These are phyloP conservation scores for Candolleomyces eurysporus DNA, from an alignment of 768 basidiomycete genomes.

Conservation along the genomic window DNA sequence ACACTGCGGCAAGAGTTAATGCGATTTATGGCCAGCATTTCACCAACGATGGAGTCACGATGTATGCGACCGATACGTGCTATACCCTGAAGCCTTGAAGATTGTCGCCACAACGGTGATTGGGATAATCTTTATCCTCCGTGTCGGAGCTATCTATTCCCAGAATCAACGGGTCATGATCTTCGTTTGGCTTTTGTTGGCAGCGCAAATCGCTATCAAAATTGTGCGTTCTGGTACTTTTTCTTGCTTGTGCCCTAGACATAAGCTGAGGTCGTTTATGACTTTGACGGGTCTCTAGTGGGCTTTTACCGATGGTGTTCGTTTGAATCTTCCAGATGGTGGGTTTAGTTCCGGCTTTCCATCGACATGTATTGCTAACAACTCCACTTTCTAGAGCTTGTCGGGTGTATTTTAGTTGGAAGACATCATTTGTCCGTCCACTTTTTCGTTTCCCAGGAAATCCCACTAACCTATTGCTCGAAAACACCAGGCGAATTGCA, in stretches of 20 bases:
- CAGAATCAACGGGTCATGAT: slow-evolving; percentile 17
- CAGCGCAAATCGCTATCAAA: slow-evolving; percentile 27
- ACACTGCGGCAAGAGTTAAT: neutral
- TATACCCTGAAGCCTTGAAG: slow-evolving; percentile 35
- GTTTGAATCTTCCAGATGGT: slow-evolving; percentile 29
- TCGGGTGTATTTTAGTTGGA: slow-evolving; percentile 37
- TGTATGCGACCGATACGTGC: slow-evolving; percentile 31
- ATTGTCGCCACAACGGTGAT: slow-evolving; percentile 28
- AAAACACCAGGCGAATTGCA: slow-evolving; percentile 23
- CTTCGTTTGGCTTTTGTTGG: slow-evolving; percentile 19
- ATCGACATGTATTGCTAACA: neutral
- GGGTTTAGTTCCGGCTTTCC: neutral
- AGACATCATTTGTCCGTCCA: slow-evolving; percentile 21
- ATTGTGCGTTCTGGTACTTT: slow-evolving; percentile 23
- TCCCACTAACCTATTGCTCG: neutral
- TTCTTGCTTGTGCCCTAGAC: too few species aligned
- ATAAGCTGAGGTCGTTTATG: neutral
- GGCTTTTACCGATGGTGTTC: slow-evolving; percentile 34
- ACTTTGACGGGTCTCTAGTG: slow-evolving; percentile 20
- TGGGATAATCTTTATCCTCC: slow-evolving; percentile 30
- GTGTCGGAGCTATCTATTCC: slow-evolving; percentile 30
- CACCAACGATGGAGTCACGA: slow-evolving; percentile 30
- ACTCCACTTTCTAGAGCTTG: slow-evolving; percentile 19
- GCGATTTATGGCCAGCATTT: slow-evolving; percentile 21
- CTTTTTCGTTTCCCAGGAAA: neutral